Base-by-base conservation (phyloP, 148 eudicot genomes). In the Chenopodium berlandieri region DNA sequence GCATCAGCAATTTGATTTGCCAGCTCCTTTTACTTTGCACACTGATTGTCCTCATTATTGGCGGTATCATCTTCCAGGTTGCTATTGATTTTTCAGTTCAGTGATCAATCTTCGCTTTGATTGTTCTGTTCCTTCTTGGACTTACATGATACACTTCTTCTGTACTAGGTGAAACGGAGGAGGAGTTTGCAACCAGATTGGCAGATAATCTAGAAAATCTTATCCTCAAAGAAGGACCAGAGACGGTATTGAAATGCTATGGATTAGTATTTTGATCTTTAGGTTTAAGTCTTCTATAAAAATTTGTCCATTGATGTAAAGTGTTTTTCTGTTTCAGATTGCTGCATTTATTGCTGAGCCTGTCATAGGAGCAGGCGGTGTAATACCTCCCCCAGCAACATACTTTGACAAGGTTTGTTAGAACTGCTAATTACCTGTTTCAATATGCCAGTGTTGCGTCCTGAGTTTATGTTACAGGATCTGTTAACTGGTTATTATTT, bases 271-370 rank as follows among this genome's bases (percentile, higher is more conserved):
- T 78, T 16, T 46, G 37, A 30, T 48, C 12, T 19, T 52, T 70
- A 25, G 7, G 48, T 19, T 71, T 13, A 71, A 22, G 75, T 30
- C 62, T 30, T 68, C 16, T 5, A 71, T 32, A 17, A 19, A 70
- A 19, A 9, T 48, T 48, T 62, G 2, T 13, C 44, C 19, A 23
- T 20, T 67, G 50, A 62, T 65, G 64, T 31, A 50, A 9, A 76
- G 22, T 79, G 37, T 50, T 72, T 54, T 63, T 78, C 44, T 44
- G 50, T 88, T 86, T 80, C 90, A 94, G 98, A 89, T 94, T 86
- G 95, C 97, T 84, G 98, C 98, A 46, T 94, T 94, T 85, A 94
- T 94, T 83, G 98, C 98, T 9, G 97, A 94, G 83, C 98, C 98
- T 81, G 93, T 94, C 54, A 91, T 94, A 92, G 98, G 97, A 50